phyloP scores from a whole-genome alignment of 2,329 filamentous ascomycete species.

The Grosmannia huntii region DNA sequence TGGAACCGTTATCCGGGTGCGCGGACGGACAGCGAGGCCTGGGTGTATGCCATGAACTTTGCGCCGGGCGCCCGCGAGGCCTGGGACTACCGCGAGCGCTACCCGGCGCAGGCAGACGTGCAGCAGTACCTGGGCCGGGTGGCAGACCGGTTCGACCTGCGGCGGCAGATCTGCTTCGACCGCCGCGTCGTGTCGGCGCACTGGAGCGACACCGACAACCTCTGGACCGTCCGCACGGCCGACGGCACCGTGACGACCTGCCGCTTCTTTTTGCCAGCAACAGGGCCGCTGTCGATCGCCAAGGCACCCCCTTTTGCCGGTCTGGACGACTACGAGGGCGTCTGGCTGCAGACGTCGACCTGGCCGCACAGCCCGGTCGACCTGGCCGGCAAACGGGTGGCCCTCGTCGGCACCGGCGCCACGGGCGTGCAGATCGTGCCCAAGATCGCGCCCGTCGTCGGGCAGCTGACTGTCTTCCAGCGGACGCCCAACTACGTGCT shows the following conservation, averaged over 20 bases:
- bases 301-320: constrained; percentile 51
- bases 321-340: constrained; percentile 44
- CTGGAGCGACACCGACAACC: constrained; percentile 40
- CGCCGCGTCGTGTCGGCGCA: constrained; percentile 39
- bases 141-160: constrained; percentile 21
- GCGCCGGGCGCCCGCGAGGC: constrained; percentile 37
- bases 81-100: constrained; percentile 27
- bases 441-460: constrained; percentile 49
- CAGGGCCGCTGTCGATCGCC: constrained; percentile 55
- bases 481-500: constrained; percentile 61
- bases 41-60: constrained; percentile 42
- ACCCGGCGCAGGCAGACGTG: constrained; percentile 6
- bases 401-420: constrained; percentile 65
- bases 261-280: constrained; percentile 43
- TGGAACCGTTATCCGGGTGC: constrained; percentile 67
- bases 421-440: constrained; percentile 69
- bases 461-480: constrained; percentile 65
- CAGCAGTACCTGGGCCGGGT: constrained; percentile 4
- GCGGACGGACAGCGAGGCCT: constrained; percentile 60
- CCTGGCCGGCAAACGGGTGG: constrained; percentile 52
- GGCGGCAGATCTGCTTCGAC: constrained; percentile 37
- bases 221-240: constrained; percentile 23
- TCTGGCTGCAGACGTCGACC: constrained; percentile 49
- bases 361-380: constrained; percentile 38
- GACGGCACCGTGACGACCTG: constrained; percentile 23